A percentile compares a stretch with the other conserved stretches of the same genome.
Evolutionary conservation across 495 filamentous ascomycete genomes (phyloP).

Genomic region (Xylaria castorea): DNA sequence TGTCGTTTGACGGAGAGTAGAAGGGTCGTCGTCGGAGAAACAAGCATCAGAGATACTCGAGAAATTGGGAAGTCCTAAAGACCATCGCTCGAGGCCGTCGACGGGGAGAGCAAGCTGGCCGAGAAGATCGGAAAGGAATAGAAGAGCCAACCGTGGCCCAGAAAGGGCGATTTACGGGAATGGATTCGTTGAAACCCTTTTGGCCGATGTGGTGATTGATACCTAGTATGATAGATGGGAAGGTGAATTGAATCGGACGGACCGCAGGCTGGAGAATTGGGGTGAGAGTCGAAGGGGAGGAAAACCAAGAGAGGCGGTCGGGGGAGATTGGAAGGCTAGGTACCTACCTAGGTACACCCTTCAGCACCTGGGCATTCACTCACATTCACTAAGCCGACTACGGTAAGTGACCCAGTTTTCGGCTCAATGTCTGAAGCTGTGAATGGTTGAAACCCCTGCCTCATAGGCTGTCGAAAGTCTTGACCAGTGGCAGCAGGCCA

Average conservation of each 20-base stretch:
- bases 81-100: slow-evolving; percentile 28
- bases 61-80: neutral
- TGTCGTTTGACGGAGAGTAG: neutral
- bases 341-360: slow-evolving; percentile 9
- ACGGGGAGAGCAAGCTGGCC: slow-evolving; percentile 23
- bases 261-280: slow-evolving; percentile 29
- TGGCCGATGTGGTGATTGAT: slow-evolving; percentile 26
- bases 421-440: neutral
- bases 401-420: slow-evolving; percentile 8
- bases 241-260: slow-evolving; percentile 25
- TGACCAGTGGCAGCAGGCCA: slow-evolving; percentile 21
- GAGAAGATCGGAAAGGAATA: slow-evolving; percentile 16
- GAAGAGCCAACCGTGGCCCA: slow-evolving; percentile 31
- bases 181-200: slow-evolving; percentile 15
- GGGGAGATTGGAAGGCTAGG: slow-evolving; percentile 17
- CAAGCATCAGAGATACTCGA: slow-evolving; percentile 30
- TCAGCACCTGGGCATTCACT: neutral
- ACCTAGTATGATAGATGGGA: slow-evolving; percentile 21
- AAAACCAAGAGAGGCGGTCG: slow-evolving; percentile 29
- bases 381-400: slow-evolving; percentile 8
- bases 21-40: slow-evolving; percentile 17
- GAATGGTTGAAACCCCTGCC: slow-evolving; percentile 20
- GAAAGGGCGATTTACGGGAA: slow-evolving; percentile 24
- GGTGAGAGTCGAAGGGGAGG: slow-evolving; percentile 30
- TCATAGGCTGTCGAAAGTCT: neutral